Evolutionary conservation across 352 stramenopile genomes (phyloP), one percentile per base, ranked within the genome.

Genomic region (Pythium aristosporum): DNA sequence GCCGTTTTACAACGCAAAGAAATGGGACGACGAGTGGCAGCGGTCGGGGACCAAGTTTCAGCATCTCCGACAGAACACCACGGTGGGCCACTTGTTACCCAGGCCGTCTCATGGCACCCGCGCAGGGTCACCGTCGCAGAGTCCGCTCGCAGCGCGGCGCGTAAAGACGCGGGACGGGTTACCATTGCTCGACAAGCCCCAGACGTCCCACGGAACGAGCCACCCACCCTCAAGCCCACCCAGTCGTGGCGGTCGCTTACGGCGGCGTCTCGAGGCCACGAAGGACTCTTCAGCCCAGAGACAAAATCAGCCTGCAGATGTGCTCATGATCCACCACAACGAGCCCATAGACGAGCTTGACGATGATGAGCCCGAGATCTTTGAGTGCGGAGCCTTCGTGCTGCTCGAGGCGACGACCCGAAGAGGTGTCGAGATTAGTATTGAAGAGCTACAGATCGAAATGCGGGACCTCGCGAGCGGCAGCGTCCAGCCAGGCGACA

Each of bases 1-100:
- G 53, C 79, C 82, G 0, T 82, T 69, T 18, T 93, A 93, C 67
- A 83, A 87, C 55, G 78, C 80, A 4, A 80, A 79, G 60, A 82
- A 88, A 61, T 93, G 84, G 82, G 84, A 91, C 53, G 57, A 67
- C 5, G 82, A 93, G 43, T 93, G 82, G 80, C 79, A 88, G 49
- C 59, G 86, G n/a, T 64, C 72, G 18, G 56, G 60, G 3, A 59
- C 77, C 23, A 88, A 80, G 60, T 90, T 90, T 41, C 67, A 73
- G 16, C 84, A 91, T 37, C 43, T 93, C 23, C 82, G 71, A 7
- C 77, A 90, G 57, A 76, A 93, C 30, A 74, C 77, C 3, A 93
- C 84, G 3, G 73, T 90, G 3, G 84, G 84, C 0, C 85, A 93
- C 51, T 55, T 93, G 65, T 54, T 87, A 3, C 80, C 84, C 1